A percentile compares a stretch with the other conserved stretches of the same genome.
phyloP scores from a whole-genome alignment of 2,329 filamentous ascomycete species.

The Nothopassalora personata region DNA sequence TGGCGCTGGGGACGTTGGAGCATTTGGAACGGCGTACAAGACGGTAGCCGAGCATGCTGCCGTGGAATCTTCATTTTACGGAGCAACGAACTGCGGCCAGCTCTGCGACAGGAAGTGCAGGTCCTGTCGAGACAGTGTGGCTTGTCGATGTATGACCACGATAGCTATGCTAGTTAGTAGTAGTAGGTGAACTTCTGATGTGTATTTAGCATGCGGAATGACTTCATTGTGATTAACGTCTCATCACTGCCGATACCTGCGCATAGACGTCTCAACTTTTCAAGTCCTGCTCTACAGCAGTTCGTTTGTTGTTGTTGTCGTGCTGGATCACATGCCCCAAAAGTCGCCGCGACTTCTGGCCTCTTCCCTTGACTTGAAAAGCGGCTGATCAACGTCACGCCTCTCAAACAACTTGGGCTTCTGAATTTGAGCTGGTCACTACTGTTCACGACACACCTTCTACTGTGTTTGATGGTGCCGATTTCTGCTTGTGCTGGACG shows the following conservation, averaged over 20 bases:
- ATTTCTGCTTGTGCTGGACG: background rate
- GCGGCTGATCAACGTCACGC: background rate
- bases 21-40: conserved; percentile 8
- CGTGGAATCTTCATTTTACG: background rate
- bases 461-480: background rate
- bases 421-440: no score
- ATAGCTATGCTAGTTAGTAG: no score
- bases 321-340: background rate
- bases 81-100: background rate
- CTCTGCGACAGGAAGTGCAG: conserved; percentile 8
- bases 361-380: no score
- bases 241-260: no score
- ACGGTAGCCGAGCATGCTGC: background rate
- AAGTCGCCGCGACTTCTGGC: no score
- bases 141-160: conserved; percentile 8
- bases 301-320: background rate
- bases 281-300: no score
- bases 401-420: no score
- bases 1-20: conserved; percentile 3
- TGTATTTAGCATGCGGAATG: background rate
- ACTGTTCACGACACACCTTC: background rate
- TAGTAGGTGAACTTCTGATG: conserved; percentile 8
- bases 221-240: background rate
- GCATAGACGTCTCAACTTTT: no score
- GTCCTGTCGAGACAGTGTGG: background rate